Base-by-base conservation (phyloP, 2,329 filamentous ascomycete genomes). In the Xenosphaeropsis pyriputrescens region DNA sequence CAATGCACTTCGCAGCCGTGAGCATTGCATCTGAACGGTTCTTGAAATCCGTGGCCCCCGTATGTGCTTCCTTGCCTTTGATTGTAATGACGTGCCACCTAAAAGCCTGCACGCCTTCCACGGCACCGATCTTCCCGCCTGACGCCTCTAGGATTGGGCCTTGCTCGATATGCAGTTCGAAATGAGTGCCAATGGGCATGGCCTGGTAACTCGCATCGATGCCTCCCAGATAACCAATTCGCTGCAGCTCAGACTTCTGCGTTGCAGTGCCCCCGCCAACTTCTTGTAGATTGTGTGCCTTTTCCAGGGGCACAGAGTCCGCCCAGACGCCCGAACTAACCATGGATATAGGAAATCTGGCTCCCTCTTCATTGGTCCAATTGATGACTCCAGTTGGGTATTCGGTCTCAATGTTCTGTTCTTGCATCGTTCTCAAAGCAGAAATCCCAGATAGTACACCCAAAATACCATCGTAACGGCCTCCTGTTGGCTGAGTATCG, bases 101-200 rank as follows among this genome's bases (percentile, higher is more conserved):
- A 13, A 18, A 35, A 3, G 33, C 33, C 52, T 86, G 81, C 1
- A 82, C 79, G 3, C 78, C 79, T 17, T 69, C 68, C 6, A 88
- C 82, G 6, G 84, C 67, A 13, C 79, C 77, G 33, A 88, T 65
- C 39, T 75, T 74, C 47, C 75, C 68, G 22, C 65, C 58, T 22
- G 68, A 62, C 13, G 66, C 65, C 48, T 86, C 75, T 1, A 93
- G 65, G 17, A 82, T 70, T 0, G 81, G 82, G 0, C 82, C 82
- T 54, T 85, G 53, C 93, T 93, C 85, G 38, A 89, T 89, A 51
- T 91, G 84, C 8, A 91, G 65, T 55, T 89, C 83, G 49, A 89
- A 88, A 55, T 89, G 82, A 0, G 80, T 82, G 1, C 72, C 79
- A 58, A 86, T 74, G 0, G 79, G 79, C 13, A 68, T 72, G 22